Evolutionary conservation across 1,284 basidiomycete species (phyloP), one percentile per base, ranked within the genome.

Genomic region (Termitomyces sp.): DNA sequence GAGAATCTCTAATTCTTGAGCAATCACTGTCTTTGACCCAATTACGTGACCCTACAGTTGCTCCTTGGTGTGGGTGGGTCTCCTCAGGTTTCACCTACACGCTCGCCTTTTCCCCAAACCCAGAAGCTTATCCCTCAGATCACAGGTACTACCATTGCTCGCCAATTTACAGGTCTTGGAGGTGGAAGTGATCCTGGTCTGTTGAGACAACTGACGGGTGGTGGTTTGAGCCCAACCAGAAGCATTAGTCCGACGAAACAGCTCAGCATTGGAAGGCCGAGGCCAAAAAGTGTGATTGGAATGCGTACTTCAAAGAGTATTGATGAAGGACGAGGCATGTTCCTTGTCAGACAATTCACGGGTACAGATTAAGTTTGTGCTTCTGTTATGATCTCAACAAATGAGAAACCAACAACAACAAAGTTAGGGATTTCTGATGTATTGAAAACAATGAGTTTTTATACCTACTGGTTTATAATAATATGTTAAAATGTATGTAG

Each of bases 101-200:
- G 75, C 12, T 70, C 74, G 28, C 73, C 78, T 17, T 62, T 82
- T 36, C 68, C 70, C 12, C 73, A 78, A 21, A 62, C 64, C 2
- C 28, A 66, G 67, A 71, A 71, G 59, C 67, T 86, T 28, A 64
- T 68, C 4, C 68, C 80, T 31, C 87, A 89, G 62, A 66, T 72
- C 47, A 88, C 85, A 19, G 86, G 86, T 3, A 82, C 86, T 2
- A 88, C 86, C 3, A 75, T 90, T 54, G 84, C 85, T 0, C 77
- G 84, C 45, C 88, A 90, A 67, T 85, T 89, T 61, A 90, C 87
- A 5, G 87, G 86, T 24, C 60, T 86, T 33, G 72, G 76, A 13
- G 54, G 61, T 15, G 68, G 67, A 43, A 69, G 67, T 13, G 79
- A 82, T 57, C 67, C 71, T n/a, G 71, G 70, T 47, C 61, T 86